Base-by-base conservation (phyloP, 352 stramenopile species). In the Pythium chondricola region DNA sequence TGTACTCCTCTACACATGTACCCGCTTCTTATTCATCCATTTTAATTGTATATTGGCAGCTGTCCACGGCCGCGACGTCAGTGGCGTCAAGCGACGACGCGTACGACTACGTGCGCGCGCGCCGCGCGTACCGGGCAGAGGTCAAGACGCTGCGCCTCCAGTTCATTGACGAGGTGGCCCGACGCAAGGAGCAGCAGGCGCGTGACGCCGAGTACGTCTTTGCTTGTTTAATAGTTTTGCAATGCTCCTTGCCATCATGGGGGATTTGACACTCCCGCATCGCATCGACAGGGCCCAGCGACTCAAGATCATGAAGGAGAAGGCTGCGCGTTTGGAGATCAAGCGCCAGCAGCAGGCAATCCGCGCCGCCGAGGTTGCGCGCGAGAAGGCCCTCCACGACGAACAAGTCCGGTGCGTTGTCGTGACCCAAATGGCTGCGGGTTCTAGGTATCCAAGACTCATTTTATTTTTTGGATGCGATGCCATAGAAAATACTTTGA, bases 311-410 rank as follows among this genome's bases (percentile, higher is more conserved):
- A 84, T 90, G 73, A 91, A 91, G 65, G 79, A 81, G 45, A 93
- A 93, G 71, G 79, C 82, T 9, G 77, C 79, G 40, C 77, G 82
- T 58, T 73, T 93, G 69, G 79, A 87, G 55, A 85, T 90, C 57
- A 93, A 93, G 71, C 79, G 77, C 21, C 79, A 93, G 65, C 74
- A 91, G 61, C 79, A 93, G 65, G 79, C 67, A 20, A 85, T 91
- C 39, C 79, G 82, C 36, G 82, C 82, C 33, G 73, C 81, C 60
- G 82, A 93, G 52, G 79, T 93, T 6, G 79, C 72, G 49, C 71
- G 68, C 25, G 82, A 93, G 66, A 89, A 89, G 62, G 71, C 69
- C 32, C 62, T 76, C 25, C 79, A 93, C 59, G 79, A 88, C 27
- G 82, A 85, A 59, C 70, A 83, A 46, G 75, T 90, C 56, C 76